phyloP scores from a whole-genome alignment of 805 yeast genomes.

The Alloascoidea hylecoeti region DNA sequence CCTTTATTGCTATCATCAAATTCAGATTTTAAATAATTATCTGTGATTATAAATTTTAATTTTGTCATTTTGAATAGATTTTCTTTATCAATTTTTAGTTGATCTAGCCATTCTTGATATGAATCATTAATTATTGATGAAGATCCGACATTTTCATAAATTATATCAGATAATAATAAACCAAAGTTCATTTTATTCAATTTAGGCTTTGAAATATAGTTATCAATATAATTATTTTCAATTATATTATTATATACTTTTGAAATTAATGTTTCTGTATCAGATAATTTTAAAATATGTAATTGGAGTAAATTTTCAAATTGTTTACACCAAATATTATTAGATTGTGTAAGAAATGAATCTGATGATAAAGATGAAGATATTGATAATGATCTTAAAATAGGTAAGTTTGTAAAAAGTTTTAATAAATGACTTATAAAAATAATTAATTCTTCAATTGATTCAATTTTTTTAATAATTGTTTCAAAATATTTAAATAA shows the following conservation, averaged over 20 bases:
- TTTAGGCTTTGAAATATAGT: conserved; percentile 1
- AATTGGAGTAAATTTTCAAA: neutral
- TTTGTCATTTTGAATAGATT: neutral
- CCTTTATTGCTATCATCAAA: neutral
- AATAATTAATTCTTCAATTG: neutral
- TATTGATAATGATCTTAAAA: neutral
- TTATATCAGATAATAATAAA: neutral
- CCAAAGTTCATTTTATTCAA: too few species aligned
- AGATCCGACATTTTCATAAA: neutral
- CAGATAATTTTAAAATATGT: neutral
- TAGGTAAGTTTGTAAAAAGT: neutral
- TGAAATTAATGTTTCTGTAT: neutral
- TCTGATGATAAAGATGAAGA: neutral
- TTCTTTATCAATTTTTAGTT: neutral
- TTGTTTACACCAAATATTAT: neutral
- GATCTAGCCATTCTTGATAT: neutral
- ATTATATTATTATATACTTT: neutral
- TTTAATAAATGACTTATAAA: neutral
- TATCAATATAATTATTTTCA: neutral
- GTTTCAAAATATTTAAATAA: neutral
- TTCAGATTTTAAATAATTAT: neutral
- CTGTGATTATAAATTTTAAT: neutral
- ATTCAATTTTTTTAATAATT: neutral
- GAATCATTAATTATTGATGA: neutral
- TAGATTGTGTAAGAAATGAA: neutral